Evolutionary conservation across 2,329 filamentous ascomycete genomes (phyloP).

Genomic region (Phyllosticta citribraziliensis): DNA sequence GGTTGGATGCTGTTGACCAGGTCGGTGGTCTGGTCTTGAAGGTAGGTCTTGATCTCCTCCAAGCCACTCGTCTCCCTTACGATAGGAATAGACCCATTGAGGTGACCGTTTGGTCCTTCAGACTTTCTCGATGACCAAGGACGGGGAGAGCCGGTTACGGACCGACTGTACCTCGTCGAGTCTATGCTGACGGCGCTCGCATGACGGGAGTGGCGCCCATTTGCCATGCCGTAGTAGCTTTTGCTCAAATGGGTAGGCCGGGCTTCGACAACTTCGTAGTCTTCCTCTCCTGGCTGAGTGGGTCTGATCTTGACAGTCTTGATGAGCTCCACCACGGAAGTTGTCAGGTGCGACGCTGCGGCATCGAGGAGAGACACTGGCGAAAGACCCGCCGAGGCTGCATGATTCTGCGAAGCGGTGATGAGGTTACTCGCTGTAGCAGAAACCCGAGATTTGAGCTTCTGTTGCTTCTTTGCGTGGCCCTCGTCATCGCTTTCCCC

Average conservation of each 20-base stretch:
- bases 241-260: neutral
- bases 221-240: conserved; percentile 5
- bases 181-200: conserved; percentile 28
- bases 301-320: conserved; percentile 73
- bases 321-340: conserved; percentile 76
- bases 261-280: conserved; percentile 45
- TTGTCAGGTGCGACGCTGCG: conserved; percentile 80
- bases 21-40: conserved; percentile 72
- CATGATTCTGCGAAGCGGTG: conserved; percentile 88
- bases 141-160: conserved; percentile 25
- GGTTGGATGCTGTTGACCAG: conserved; percentile 73
- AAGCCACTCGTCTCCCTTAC: conserved; percentile 26
- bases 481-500: conserved; percentile 30
- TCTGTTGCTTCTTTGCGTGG: conserved; percentile 47
- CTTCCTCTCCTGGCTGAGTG: conserved; percentile 64
- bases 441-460: conserved; percentile 74
- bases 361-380: conserved; percentile 92
- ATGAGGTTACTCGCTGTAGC: conserved; percentile 92
- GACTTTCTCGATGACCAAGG: conserved; percentile 5
- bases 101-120: conserved; percentile 7
- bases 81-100: conserved; percentile 15
- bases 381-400: conserved; percentile 69
- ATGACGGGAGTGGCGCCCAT: conserved; percentile 17
- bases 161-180: conserved; percentile 21
- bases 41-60: conserved; percentile 60